Evolutionary conservation across 75 land plant species (phyloP).

Genomic region (Pinus albicaulis): DNA sequence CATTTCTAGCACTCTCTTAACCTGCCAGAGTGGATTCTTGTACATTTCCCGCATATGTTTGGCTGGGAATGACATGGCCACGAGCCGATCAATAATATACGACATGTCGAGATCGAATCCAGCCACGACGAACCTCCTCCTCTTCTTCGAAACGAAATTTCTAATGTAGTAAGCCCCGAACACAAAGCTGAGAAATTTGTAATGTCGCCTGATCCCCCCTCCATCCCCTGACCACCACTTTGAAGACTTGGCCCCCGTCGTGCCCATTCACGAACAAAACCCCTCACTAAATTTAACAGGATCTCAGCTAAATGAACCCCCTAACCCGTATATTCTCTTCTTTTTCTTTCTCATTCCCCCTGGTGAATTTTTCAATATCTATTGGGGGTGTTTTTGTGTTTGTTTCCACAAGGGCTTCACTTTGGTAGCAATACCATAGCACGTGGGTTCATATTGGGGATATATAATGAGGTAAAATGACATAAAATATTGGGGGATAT

Average conservation of each 20-base stretch:
- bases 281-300: background rate
- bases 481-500: too few relatives aligned
- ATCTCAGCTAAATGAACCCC: background rate
- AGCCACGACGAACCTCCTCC: conserved; percentile 52
- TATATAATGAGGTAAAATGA: too few relatives aligned
- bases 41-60: conserved; percentile 58
- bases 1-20: conserved; percentile 59
- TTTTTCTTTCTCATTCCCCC: background rate
- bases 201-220: conserved; percentile 1
- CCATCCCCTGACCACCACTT: conserved; percentile 16
- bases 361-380: too few relatives aligned
- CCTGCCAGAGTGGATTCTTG: conserved; percentile 76
- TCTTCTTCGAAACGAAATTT: conserved; percentile 60
- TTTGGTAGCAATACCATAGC: too few relatives aligned
- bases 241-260: conserved; percentile 38
- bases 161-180: conserved; percentile 31
- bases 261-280: background rate
- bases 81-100: conserved; percentile 52
- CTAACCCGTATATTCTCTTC: background rate
- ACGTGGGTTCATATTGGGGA: too few relatives aligned
- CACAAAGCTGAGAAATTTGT: conserved; percentile 23
- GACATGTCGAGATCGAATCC: conserved; percentile 77
- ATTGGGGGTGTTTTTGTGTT: background rate
- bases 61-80: conserved; percentile 84
- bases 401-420: too few relatives aligned